Conservation (phyloP, 352 stramenopile genomes). For the Phytopythium delawarense region DNA sequence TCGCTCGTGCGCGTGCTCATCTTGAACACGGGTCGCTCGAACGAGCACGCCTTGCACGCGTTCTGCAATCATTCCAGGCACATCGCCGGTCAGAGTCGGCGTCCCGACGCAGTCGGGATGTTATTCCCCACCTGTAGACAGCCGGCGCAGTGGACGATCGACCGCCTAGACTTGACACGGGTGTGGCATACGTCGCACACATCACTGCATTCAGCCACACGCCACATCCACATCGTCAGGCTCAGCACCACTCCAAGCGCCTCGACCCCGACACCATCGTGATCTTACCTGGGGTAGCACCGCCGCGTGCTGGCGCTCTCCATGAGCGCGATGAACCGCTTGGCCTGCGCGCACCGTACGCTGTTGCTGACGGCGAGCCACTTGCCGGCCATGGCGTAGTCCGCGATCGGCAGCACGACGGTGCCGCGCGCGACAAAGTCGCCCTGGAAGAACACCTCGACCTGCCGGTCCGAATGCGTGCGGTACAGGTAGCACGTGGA, state of each 20-base stretch:
- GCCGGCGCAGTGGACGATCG: slow-evolving; percentile 16
- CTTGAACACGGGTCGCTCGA: slow-evolving; percentile 21
- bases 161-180: slow-evolving; percentile 13
- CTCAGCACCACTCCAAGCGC: neutral
- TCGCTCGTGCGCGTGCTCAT: slow-evolving; percentile 18
- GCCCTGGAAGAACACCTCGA: slow-evolving; percentile 33
- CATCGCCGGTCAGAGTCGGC: neutral
- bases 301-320: slow-evolving; percentile 10
- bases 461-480: slow-evolving; percentile 13
- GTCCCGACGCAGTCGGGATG: neutral
- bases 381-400: slow-evolving; percentile 35
- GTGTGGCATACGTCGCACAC: slow-evolving; percentile 25
- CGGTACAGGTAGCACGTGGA: slow-evolving; percentile 30
- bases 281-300: slow-evolving; percentile 16
- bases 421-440: slow-evolving; percentile 25
- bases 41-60: slow-evolving; percentile 22
- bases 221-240: neutral
- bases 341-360: slow-evolving; percentile 21
- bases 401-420: slow-evolving; percentile 22
- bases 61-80: slow-evolving; percentile 12
- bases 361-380: slow-evolving; percentile 28
- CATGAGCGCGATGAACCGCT: slow-evolving; percentile 25
- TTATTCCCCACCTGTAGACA: slow-evolving; percentile 20
- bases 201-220: slow-evolving; percentile 8
- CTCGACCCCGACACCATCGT: neutral